Conservation (phyloP, 257 asterid species). For the Nicotiana otophora region DNA sequence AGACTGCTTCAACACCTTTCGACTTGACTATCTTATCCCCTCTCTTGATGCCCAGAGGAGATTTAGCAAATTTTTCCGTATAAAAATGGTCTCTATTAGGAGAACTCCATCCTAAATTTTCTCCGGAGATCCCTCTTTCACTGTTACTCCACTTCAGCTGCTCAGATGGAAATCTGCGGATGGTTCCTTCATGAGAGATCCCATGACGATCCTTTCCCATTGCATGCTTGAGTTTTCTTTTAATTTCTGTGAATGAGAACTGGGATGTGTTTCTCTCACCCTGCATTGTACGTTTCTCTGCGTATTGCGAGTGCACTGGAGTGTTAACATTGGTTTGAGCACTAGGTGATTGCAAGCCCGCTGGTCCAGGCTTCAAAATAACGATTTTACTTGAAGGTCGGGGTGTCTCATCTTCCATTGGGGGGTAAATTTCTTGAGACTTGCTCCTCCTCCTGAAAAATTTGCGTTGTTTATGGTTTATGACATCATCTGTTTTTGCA, state of each 20-base stretch:
- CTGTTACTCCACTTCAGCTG: conserved; percentile 33
- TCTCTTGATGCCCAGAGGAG: conserved; percentile 42
- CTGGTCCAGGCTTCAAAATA: conserved; percentile 69
- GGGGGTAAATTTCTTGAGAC: conserved; percentile 54
- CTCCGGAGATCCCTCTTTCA: conserved; percentile 46
- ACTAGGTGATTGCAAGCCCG: conserved; percentile 36
- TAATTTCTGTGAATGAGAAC: conserved; percentile 79
- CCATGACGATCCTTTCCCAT: conserved; percentile 70
- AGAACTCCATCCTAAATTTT: conserved; percentile 70
- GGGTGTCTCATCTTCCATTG: conserved; percentile 36
- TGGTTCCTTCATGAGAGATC: conserved; percentile 25
- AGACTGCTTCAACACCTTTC: conserved; percentile 26
- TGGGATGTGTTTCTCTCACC: conserved; percentile 45
- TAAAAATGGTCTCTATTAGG: conserved; percentile 90
- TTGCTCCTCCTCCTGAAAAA: conserved; percentile 76
- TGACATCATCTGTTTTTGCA: conserved; percentile 40
- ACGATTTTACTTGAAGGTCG: conserved; percentile 56
- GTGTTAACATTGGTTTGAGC: conserved; percentile 21
- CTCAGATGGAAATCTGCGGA: conserved; percentile 24
- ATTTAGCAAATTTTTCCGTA: conserved; percentile 55
- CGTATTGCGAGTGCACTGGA: conserved; percentile 21
- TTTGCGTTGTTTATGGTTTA: conserved; percentile 39
- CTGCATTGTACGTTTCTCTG: conserved; percentile 23
- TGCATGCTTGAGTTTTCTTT: conserved; percentile 77
- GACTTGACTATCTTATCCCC: conserved; percentile 38